Conservation (phyloP, 2,329 filamentous ascomycete species). For the Scytalidium lignicola region DNA sequence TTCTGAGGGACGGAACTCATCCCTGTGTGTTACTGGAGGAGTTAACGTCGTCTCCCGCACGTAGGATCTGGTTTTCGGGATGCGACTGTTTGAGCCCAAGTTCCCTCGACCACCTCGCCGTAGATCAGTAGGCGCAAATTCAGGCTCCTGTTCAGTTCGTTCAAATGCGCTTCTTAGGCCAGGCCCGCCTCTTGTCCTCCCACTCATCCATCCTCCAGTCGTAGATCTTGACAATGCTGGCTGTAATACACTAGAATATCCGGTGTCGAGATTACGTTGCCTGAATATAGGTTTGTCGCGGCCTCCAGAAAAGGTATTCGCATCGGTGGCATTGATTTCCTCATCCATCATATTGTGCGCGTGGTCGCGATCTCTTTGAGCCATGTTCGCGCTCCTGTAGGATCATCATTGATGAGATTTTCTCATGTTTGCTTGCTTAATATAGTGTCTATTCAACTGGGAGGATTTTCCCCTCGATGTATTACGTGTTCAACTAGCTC, state of each 20-base stretch:
- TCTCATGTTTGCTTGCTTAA: neutral
- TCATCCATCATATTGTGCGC: neutral
- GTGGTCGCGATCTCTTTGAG: constrained; percentile 1
- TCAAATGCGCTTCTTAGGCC: neutral
- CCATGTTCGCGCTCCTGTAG: constrained; percentile 3
- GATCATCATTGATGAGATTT: constrained; percentile 2
- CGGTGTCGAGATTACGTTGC: neutral
- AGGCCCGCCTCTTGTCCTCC: neutral
- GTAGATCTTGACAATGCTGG: neutral
- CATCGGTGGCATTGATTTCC: neutral
- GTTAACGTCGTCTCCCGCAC: neutral
- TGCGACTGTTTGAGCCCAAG: neutral
- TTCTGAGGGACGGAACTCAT: neutral
- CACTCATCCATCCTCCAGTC: neutral
- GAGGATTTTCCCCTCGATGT: neutral
- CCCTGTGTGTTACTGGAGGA: neutral
- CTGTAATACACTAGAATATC: neutral
- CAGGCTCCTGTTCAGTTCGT: neutral
- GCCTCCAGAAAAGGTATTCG: neutral
- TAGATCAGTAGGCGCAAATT: neutral
- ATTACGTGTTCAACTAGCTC: neutral
- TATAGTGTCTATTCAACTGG: neutral
- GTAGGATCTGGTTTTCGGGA: neutral
- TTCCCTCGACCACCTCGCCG: neutral
- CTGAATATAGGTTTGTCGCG: neutral